Base-by-base conservation (phyloP, 129 eudicot genomes). In the Flaveria ramosissima region DNA sequence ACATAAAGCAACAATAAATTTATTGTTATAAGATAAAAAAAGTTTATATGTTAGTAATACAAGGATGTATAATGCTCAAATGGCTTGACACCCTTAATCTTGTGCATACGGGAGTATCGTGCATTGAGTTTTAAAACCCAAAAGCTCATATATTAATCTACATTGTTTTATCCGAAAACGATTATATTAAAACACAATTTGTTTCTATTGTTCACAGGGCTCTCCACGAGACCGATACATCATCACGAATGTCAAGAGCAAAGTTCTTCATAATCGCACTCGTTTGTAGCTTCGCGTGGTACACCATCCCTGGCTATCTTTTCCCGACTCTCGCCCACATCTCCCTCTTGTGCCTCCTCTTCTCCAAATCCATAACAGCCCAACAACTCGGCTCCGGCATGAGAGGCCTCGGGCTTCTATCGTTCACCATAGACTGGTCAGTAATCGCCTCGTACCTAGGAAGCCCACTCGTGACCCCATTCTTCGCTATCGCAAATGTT, bases 341-440 rank as follows among this genome's bases (percentile, higher is more conserved):
- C 7, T 83, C 96, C 0, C 12, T 82, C 71, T 74, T 87, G 11
- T 87, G 96, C 75, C 76, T 55, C 73, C 30, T 73, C 9, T 57
- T 68, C 39, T 79, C 88, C 0, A 73, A 83, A 13, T 87, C 92
- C 4, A 64, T 83, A 43, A 73, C 82, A 4, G 87, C 82, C 14
- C 89, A 89, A 36, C 88, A 87, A 71, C 12, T 89, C 9, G 96
- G 96, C 9, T 89, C 92, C 3, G 96, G 96, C 46, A 68, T 87
- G 86, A 51, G 27, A 0, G 90, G 92, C 19, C 88, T 89, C 16
- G 96, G 96, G 62, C 30, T 89, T 2, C 82, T 51, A 5, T 81
- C 96, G 11, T 75, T 89, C 39, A 85, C 88, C 1, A 6, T 83
- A 1, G 96, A 89, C 60, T 87, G 96, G 96, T 77, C 89, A 3